Conservation (phyloP, 1,284 basidiomycete species). For the Sphagnurus paluster region DNA sequence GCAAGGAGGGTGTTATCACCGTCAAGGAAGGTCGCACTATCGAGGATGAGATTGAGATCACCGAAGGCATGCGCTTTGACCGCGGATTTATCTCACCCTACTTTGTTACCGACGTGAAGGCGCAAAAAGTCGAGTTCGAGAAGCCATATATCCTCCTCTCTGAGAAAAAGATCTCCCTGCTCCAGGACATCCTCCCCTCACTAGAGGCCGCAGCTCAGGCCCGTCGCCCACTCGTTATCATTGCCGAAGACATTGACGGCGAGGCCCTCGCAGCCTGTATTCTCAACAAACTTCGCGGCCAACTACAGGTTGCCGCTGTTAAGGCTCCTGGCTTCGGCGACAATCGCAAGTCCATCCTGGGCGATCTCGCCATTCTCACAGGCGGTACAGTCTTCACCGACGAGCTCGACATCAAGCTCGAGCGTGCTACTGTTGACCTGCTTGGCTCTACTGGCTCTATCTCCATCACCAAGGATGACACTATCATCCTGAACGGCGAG, state of each 20-base stretch:
- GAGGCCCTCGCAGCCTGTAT: constrained; percentile 98
- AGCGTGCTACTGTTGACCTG: constrained; percentile 86
- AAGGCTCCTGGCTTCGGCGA: constrained; percentile 99
- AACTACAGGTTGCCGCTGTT: constrained; percentile 90
- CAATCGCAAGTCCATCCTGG: constrained; percentile 97
- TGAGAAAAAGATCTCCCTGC: constrained; percentile 97
- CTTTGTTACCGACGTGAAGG: constrained; percentile 98
- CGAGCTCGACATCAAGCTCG: constrained; percentile 97
- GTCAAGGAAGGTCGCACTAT: constrained; percentile 98
- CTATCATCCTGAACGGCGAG: constrained; percentile 93
- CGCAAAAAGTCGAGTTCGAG: constrained; percentile 96
- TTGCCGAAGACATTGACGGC: constrained; percentile 97
- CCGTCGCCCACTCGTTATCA: constrained; percentile 91
- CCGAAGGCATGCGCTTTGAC: constrained; percentile 99
- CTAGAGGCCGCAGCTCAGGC: constrained; percentile 91
- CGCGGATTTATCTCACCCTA: constrained; percentile 98
- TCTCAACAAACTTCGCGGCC: constrained; percentile 97
- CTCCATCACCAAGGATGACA: constrained; percentile 98
- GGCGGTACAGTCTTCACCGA: constrained; percentile 98
- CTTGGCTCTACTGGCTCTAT: constrained; percentile 92
- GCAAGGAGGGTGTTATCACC: constrained; percentile 99
- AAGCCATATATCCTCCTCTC: constrained; percentile 92
- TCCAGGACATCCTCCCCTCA: constrained; percentile 95
- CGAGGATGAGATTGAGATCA: constrained; percentile 98
- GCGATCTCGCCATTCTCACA: constrained; percentile 95